Evolutionary conservation across 2,329 filamentous ascomycete species (phyloP).

Genomic region (Colletotrichum orbiculare): DNA sequence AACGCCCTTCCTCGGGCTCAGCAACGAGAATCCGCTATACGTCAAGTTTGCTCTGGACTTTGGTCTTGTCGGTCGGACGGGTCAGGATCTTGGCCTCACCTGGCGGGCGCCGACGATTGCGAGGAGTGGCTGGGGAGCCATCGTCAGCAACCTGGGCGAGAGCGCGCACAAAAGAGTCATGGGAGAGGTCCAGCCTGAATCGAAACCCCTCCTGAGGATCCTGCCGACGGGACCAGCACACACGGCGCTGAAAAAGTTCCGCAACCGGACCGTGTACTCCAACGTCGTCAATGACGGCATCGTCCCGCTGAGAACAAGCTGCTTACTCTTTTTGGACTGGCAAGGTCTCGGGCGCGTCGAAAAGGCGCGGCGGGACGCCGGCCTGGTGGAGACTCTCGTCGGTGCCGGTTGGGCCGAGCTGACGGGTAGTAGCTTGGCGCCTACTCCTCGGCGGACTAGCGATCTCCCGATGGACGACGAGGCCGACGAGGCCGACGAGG

Average conservation of each 20-base stretch:
- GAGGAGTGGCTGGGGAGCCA: constrained; percentile 86
- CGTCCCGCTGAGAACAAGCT: constrained; percentile 93
- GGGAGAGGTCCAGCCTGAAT: constrained; percentile 75
- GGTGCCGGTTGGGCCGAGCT: constrained; percentile 96
- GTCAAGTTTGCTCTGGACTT: constrained; percentile 98
- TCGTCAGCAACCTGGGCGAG: constrained; percentile 84
- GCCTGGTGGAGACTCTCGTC: constrained; percentile 90
- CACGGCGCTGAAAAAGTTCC: constrained; percentile 85
- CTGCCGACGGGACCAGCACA: constrained; percentile 93
- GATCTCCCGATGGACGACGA: constrained; percentile 47
- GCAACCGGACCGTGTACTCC: constrained; percentile 92
- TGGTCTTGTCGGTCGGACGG: constrained; percentile 93
- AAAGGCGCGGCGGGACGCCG: constrained; percentile 91
- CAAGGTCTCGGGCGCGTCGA: constrained; percentile 92
- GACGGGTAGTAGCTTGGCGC: constrained; percentile 73
- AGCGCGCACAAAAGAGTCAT: constrained; percentile 70
- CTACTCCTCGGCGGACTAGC: constrained; percentile 55
- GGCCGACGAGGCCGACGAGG: too few species aligned
- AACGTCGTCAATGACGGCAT: constrained; percentile 99
- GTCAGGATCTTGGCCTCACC: constrained; percentile 92
- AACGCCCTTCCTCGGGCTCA: constrained; percentile 88
- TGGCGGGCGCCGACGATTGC: constrained; percentile 92
- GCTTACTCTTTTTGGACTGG: constrained; percentile 97
- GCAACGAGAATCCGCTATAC: constrained; percentile 97
- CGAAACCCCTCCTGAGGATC: constrained; percentile 89